Conservation (phyloP, 192 early-diverging fungal genomes). For the Chytriomyces sp. region DNA sequence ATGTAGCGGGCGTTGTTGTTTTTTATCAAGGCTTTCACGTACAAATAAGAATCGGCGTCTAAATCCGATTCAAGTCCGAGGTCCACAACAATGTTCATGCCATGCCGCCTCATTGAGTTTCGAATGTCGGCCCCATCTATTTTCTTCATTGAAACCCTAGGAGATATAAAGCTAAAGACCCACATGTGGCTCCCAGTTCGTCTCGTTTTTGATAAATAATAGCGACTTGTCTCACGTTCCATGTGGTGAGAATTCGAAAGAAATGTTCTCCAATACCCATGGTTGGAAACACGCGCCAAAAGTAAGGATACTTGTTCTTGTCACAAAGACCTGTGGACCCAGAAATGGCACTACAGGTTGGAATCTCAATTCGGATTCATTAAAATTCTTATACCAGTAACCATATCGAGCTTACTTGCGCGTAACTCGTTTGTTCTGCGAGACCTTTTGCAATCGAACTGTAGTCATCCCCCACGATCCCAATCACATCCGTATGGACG, state of each 20-base stretch:
- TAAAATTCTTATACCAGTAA: not conserved
- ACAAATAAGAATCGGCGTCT: not conserved
- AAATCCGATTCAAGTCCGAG: not conserved
- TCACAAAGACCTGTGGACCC: slow-evolving; percentile 6
- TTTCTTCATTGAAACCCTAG: too few species aligned
- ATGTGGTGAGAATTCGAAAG: not conserved
- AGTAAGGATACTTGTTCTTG: slow-evolving; percentile 22
- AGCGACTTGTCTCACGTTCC: slow-evolving; percentile 18
- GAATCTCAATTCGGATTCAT: not conserved
- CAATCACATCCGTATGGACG: slow-evolving; percentile 1
- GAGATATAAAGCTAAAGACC: slow-evolving; percentile 5
- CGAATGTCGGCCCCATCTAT: too few species aligned
- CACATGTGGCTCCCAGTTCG: slow-evolving; percentile 1
- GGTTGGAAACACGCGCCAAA: not conserved
- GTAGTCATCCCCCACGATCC: slow-evolving; percentile 13
- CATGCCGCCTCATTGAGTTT: not conserved
- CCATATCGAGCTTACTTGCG: not conserved
- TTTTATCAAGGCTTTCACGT: not conserved
- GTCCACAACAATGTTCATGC: not conserved
- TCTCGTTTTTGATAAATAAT: slow-evolving; percentile 16
- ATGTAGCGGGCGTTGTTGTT: not conserved
- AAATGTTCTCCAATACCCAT: slow-evolving; percentile 15
- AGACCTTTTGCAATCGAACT: not conserved
- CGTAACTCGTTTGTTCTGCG: not conserved
- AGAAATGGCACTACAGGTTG: not conserved